Evolutionary conservation across 176 grass and related monocot species (phyloP).

Genomic region (Themeda triandra): DNA sequence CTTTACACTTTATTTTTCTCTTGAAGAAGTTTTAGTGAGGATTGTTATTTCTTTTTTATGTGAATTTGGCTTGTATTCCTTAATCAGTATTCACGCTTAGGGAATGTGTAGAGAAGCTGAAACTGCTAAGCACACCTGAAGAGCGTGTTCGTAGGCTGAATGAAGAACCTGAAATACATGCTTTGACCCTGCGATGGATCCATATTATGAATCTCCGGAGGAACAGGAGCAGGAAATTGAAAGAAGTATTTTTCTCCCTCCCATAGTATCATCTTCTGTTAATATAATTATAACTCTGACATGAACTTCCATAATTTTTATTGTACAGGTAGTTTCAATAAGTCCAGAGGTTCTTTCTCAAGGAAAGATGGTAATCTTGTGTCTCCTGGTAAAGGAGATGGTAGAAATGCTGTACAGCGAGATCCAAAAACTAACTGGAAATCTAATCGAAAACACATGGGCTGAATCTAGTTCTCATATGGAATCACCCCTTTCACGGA

Average conservation of each 20-base stretch:
- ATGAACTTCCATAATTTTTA: conserved; percentile 20
- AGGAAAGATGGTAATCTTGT: conserved; percentile 57
- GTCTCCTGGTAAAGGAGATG: conserved; percentile 56
- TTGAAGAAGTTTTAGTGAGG: not conserved
- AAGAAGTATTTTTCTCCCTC: conserved; percentile 54
- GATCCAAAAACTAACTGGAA: conserved; percentile 56
- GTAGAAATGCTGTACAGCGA: conserved; percentile 40
- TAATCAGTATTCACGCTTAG: conserved; percentile 71
- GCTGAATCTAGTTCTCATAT: conserved; percentile 40
- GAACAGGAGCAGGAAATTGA: conserved; percentile 72
- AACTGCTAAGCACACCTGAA: conserved; percentile 78
- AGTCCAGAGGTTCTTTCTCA: conserved; percentile 48
- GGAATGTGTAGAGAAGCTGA: conserved; percentile 97
- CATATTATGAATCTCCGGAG: conserved; percentile 92
- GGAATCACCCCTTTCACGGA: conserved; percentile 48
- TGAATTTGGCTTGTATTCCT: conserved; percentile 42
- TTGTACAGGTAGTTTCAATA: conserved; percentile 55
- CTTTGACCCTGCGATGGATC: conserved; percentile 92
- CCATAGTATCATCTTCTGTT: not conserved
- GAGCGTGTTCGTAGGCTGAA: conserved; percentile 80
- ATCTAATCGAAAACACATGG: conserved; percentile 46
- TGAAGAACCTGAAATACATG: conserved; percentile 85
- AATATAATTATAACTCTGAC: conserved; percentile 22
- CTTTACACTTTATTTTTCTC: not conserved
- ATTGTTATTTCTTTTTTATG: conserved; percentile 14